Evolutionary conservation across 2,329 filamentous ascomycete genomes (phyloP).

Genomic region (Trichoderma sp.): DNA sequence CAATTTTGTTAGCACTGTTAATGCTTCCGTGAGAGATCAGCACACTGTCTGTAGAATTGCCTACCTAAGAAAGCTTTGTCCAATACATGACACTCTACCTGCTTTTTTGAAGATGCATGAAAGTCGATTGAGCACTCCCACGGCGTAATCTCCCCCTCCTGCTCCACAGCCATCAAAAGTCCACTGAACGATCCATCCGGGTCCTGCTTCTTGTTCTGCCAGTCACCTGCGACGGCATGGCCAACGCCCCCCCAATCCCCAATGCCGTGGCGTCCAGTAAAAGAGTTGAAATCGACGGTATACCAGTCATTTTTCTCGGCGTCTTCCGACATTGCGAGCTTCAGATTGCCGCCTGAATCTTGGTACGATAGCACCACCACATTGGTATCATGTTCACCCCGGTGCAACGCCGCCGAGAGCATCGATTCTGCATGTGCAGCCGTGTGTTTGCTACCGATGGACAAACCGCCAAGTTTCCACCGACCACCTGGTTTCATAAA

Average conservation of each 20-base stretch:
- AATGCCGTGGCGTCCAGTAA: constrained; percentile 9
- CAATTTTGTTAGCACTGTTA: background rate
- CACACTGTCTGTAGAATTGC: background rate
- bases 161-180: constrained; percentile 23
- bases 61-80: constrained; percentile 21
- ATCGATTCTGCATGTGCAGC: constrained; percentile 17
- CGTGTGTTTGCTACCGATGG: background rate
- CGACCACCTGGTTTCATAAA: constrained; percentile 18
- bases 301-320: constrained; percentile 21
- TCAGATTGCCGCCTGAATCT: constrained; percentile 19
- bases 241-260: constrained; percentile 21
- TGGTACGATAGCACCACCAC: constrained; percentile 24
- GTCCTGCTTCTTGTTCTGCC: background rate
- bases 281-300: constrained; percentile 16
- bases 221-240: constrained; percentile 24
- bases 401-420: constrained; percentile 25
- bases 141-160: constrained; percentile 17
- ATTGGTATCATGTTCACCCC: constrained; percentile 10
- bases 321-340: constrained; percentile 22
- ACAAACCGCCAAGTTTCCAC: constrained; percentile 22
- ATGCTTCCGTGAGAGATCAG: background rate
- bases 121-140: constrained; percentile 24
- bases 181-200: background rate
- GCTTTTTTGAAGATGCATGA: constrained; percentile 19
- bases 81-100: constrained; percentile 19